Evolutionary conservation across 2,329 filamentous ascomycete genomes (phyloP).

Genomic region (Alternaria panax): DNA sequence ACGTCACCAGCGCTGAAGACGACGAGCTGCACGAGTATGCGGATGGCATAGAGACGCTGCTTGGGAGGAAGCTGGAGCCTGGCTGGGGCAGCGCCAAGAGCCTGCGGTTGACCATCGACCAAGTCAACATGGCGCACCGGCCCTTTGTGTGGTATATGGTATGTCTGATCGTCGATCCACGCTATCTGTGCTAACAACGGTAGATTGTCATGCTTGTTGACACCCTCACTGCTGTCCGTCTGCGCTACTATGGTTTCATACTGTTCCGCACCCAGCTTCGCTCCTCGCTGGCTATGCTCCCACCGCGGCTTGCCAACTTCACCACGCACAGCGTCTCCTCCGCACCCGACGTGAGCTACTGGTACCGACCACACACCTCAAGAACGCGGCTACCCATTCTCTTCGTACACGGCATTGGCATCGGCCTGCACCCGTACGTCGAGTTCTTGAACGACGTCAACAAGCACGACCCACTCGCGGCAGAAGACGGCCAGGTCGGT

Average conservation of each 20-base stretch:
- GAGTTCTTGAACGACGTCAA: conserved; percentile 64
- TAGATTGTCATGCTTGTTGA: conserved; percentile 63
- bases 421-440: conserved; percentile 70
- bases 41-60: conserved; percentile 60
- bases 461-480: conserved; percentile 33
- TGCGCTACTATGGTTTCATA: conserved; percentile 60
- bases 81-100: conserved; percentile 65
- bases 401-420: conserved; percentile 75
- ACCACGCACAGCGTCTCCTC: conserved; percentile 58
- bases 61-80: conserved; percentile 60
- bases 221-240: conserved; percentile 48
- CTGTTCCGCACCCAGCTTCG: conserved; percentile 58
- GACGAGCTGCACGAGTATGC: conserved; percentile 65
- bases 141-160: conserved; percentile 70
- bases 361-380: conserved; percentile 69
- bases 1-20: conserved; percentile 45
- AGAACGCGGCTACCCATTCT: conserved; percentile 66
- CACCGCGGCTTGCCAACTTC: conserved; percentile 63
- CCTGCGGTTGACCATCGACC: conserved; percentile 71
- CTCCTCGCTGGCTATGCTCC: conserved; percentile 62
- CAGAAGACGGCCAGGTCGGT: conserved; percentile 60
- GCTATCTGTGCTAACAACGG: conserved; percentile 4
- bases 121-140: conserved; percentile 66
- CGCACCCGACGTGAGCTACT: conserved; percentile 65
- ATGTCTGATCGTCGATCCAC: conserved; percentile 33